These are phyloP conservation scores for Rhododendron kiyosumense DNA, from an alignment of 148 eudicot genomes.

Conservation along the genomic window DNA sequence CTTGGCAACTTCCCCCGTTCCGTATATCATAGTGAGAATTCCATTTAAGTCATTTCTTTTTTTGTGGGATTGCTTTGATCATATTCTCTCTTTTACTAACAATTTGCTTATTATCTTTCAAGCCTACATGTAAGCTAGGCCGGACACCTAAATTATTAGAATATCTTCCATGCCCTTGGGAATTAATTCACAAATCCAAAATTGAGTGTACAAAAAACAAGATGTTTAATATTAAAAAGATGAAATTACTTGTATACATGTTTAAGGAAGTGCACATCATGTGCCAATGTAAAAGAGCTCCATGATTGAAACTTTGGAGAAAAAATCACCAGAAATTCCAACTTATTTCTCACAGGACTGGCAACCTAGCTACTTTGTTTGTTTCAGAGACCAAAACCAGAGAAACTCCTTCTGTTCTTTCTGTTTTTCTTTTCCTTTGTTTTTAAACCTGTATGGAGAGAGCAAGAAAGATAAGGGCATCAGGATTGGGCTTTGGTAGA, in stretches of 20 bases:
- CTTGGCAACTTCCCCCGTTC: too few species aligned
- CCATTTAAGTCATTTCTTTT: too few species aligned
- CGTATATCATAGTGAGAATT: too few species aligned
- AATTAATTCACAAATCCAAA: background rate
- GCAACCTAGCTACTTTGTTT: background rate
- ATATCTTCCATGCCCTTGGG: background rate
- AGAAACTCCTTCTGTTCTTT: background rate
- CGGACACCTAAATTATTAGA: too few species aligned
- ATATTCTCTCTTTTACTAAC: too few species aligned
- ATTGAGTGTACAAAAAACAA: background rate
- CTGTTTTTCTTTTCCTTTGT: background rate
- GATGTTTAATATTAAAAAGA: background rate
- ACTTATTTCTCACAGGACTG: background rate
- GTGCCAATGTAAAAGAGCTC: background rate
- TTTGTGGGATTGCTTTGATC: too few species aligned
- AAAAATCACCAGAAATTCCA: background rate
- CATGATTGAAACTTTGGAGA: background rate
- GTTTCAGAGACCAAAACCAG: background rate
- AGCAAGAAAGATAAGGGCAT: background rate
- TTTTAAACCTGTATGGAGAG: background rate
- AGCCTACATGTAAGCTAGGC: too few species aligned
- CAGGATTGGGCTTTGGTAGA: background rate
- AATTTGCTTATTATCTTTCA: background rate
- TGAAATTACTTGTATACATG: background rate
- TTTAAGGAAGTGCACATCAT: background rate